phyloP scores from a whole-genome alignment of 2,329 filamentous ascomycete genomes.

The Ophiocordyceps australis region DNA sequence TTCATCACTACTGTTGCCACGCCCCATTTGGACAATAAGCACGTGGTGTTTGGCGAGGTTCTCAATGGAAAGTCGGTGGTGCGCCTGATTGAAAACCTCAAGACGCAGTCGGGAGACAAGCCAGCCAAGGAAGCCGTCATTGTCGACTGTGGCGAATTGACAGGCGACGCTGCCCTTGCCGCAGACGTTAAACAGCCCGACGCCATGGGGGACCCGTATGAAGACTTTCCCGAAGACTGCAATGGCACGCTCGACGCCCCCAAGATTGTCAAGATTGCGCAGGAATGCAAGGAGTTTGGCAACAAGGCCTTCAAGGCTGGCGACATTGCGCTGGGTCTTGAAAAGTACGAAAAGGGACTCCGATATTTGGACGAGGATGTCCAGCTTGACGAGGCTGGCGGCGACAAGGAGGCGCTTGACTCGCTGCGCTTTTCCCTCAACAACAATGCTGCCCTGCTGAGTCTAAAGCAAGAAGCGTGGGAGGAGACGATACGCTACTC shows the following conservation, averaged over 20 bases:
- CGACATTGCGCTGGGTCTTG: slow-evolving; percentile 51
- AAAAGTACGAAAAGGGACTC: slow-evolving; percentile 89
- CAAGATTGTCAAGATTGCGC: slow-evolving; percentile 60
- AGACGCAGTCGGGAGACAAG: slow-evolving; percentile 60
- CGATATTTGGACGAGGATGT: slow-evolving; percentile 80
- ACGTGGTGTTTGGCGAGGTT: slow-evolving; percentile 94
- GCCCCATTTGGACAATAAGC: slow-evolving; percentile 86
- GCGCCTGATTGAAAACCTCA: slow-evolving; percentile 73
- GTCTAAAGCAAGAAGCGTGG: slow-evolving; percentile 61
- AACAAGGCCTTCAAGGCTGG: slow-evolving; percentile 81
- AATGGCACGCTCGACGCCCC: slow-evolving; percentile 40
- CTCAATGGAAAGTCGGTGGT: slow-evolving; percentile 83
- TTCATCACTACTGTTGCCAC: slow-evolving; percentile 95
- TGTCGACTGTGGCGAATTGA: slow-evolving; percentile 70
- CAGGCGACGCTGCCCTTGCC: slow-evolving; percentile 47
- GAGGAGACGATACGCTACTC: slow-evolving; percentile 54
- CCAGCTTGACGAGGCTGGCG: slow-evolving; percentile 52
- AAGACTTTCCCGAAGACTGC: slow-evolving; percentile 89
- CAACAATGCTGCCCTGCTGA: slow-evolving; percentile 73
- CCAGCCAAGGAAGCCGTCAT: slow-evolving; percentile 58
- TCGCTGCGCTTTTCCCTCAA: slow-evolving; percentile 71
- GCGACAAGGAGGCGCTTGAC: slow-evolving; percentile 47
- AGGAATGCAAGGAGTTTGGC: slow-evolving; percentile 77
- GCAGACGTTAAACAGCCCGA: slow-evolving; percentile 56
- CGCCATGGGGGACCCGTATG: slow-evolving; percentile 73